Evolutionary conservation across 768 basidiomycete species (phyloP), one percentile per base, ranked within the genome.

Genomic region (Lactarius sp.): DNA sequence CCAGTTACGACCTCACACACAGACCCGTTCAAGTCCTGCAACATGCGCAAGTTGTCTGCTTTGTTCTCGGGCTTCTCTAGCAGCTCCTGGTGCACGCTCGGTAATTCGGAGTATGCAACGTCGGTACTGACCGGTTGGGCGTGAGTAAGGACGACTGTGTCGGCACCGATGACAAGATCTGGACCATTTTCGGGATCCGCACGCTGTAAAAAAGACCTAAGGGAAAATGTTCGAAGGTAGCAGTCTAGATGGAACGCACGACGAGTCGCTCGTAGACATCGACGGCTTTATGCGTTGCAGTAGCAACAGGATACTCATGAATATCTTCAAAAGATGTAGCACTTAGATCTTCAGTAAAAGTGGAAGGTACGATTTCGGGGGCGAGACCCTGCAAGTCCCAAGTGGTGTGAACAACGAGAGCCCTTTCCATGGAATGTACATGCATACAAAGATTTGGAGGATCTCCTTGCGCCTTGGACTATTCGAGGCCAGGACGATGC

Each of bases 1-100:
- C 94, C 96, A 0, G 95, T 98, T 22, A 97, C 92, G 22, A 98
- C 93, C 72, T 96, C 91, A 69, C 94, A 96, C 0, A 86, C 82
- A 54, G 82, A 79, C 7, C 94, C 96, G 56, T 94, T 94, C 66
- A 97, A 78, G 62, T 94, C 90, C 52, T 88, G 76, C 59, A 99
- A 78, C 91, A 94, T 96, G 27, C 90, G 83, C 52, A 90, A 71
- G 73, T 98, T 88, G 64, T 98, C 95, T 34, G 77, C 84, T 70
- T 90, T 89, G 9, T 82, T 82, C 0, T 65, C 52, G 0, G 97
- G 97, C 72, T 98, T 99, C 75, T 99, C 97, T 1, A 98, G 77
- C 7, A 98, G 78, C 56, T 93, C 90, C 60, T 92, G 92, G 1
- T 71, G 73, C 6, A 74, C 73, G 31, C 77, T 73, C 2, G 83